These are phyloP conservation scores for Macrophomina phaseolina DNA, from an alignment of 2,329 filamentous ascomycete genomes.

Conservation along the genomic window DNA sequence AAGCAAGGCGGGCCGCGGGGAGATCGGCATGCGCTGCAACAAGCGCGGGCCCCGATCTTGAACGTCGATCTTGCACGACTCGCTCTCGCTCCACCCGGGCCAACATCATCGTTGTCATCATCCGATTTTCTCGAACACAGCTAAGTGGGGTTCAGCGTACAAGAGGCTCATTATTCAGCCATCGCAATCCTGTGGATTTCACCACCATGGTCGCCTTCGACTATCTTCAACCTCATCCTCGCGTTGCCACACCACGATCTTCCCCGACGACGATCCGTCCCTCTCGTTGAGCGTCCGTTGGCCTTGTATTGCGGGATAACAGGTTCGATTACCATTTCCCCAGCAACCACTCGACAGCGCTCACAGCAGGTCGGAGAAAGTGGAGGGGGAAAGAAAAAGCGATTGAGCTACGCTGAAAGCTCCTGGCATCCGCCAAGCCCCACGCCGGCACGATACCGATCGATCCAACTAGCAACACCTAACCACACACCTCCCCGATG, in stretches of 20 bases:
- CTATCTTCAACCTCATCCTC: no score
- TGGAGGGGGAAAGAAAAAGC: no score
- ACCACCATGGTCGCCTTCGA: not conserved
- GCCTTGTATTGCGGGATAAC: no score
- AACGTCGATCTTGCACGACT: constrained; percentile 19
- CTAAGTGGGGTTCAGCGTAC: not conserved
- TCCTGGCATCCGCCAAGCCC: no score
- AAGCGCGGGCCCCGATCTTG: constrained; percentile 22
- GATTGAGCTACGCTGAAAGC: no score
- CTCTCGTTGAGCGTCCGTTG: not conserved
- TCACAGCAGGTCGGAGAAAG: no score
- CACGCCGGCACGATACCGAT: no score
- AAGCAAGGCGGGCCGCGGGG: not conserved
- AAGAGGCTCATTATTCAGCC: not conserved
- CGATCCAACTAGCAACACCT: not conserved
- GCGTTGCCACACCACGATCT: not conserved
- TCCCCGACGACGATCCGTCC: not conserved
- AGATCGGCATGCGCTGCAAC: not conserved
- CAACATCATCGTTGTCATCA: constrained; percentile 13
- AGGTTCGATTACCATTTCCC: no score
- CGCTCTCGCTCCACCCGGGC: constrained; percentile 1
- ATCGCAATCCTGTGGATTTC: not conserved
- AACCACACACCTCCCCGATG: not conserved
- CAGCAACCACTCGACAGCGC: no score
- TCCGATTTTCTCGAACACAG: not conserved